Evolutionary conservation across 2,329 filamentous ascomycete species (phyloP).

Genomic region (Shiraia sp.): DNA sequence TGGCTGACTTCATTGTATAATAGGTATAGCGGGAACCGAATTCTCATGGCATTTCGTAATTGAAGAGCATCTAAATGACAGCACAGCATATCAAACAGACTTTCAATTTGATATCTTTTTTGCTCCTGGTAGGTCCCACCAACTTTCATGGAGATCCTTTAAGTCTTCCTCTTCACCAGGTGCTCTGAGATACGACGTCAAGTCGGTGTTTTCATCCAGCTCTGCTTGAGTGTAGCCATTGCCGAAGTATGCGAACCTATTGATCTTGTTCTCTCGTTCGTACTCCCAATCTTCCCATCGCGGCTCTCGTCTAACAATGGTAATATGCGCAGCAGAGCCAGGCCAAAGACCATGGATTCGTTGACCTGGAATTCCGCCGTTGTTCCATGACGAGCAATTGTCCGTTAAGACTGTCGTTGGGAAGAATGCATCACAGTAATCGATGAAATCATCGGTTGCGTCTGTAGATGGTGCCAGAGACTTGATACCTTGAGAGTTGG

Average conservation of each 20-base stretch:
- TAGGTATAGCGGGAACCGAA: no score
- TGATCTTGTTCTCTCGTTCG: conserved; percentile 50
- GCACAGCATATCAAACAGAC: neutral
- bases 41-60: neutral
- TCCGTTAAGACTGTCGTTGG: conserved; percentile 60
- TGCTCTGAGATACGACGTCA: conserved; percentile 65
- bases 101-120: conserved; percentile 16
- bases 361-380: conserved; percentile 61
- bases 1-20: no score
- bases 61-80: neutral
- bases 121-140: conserved; percentile 53
- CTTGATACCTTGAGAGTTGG: conserved; percentile 67
- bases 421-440: conserved; percentile 58
- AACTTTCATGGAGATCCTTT: conserved; percentile 67
- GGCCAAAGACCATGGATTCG: conserved; percentile 72
- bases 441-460: conserved; percentile 67
- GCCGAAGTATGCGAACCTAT: conserved; percentile 67
- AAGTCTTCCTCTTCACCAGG: conserved; percentile 61
- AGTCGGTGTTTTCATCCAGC: conserved; percentile 57
- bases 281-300: conserved; percentile 65
- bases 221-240: conserved; percentile 69
- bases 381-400: conserved; percentile 73
- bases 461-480: conserved; percentile 60
- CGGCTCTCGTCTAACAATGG: conserved; percentile 60
- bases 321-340: conserved; percentile 66